Percentiles rank a stretch among this genome's conserved stretches.
phyloP scores from a whole-genome alignment of 2,329 filamentous ascomycete species.

The Epichloe sibirici region DNA sequence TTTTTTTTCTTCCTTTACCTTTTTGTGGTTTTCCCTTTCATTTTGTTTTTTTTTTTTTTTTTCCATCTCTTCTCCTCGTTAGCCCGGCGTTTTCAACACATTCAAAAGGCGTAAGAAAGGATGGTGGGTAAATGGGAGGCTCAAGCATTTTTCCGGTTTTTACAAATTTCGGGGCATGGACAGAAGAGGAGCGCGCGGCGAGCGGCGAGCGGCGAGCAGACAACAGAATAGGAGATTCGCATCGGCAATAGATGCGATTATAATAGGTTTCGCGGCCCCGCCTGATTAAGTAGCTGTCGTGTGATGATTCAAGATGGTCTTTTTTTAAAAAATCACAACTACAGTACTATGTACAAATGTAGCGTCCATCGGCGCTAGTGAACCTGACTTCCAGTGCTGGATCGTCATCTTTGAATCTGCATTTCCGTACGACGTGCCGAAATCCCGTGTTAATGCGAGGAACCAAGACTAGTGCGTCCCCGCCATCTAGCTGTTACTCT shows the following conservation, averaged over 20 bases:
- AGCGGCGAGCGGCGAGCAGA: background rate
- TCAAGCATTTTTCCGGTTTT: background rate
- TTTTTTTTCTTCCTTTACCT: background rate
- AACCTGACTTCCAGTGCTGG: too few species aligned
- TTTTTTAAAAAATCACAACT: background rate
- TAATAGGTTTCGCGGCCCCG: background rate
- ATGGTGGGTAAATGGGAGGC: conserved; percentile 1
- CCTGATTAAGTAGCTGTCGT: background rate
- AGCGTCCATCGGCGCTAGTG: too few species aligned
- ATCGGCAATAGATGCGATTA: background rate
- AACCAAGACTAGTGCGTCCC: too few species aligned
- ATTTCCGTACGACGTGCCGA: too few species aligned
- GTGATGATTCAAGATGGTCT: background rate
- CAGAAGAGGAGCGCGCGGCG: too few species aligned
- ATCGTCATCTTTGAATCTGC: too few species aligned
- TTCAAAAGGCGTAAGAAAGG: conserved; percentile 5
- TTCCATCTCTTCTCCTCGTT: background rate
- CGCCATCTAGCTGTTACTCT: too few species aligned
- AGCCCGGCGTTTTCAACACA: conserved; percentile 4
- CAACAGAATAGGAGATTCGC: background rate
- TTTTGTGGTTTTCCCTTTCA: background rate
- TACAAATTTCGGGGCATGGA: too few species aligned
- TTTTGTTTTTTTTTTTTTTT: background rate
- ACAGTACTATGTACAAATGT: too few species aligned
- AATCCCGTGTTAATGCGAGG: too few species aligned